phyloP scores from a whole-genome alignment of 768 basidiomycete species.

The Termitomyces sp. region DNA sequence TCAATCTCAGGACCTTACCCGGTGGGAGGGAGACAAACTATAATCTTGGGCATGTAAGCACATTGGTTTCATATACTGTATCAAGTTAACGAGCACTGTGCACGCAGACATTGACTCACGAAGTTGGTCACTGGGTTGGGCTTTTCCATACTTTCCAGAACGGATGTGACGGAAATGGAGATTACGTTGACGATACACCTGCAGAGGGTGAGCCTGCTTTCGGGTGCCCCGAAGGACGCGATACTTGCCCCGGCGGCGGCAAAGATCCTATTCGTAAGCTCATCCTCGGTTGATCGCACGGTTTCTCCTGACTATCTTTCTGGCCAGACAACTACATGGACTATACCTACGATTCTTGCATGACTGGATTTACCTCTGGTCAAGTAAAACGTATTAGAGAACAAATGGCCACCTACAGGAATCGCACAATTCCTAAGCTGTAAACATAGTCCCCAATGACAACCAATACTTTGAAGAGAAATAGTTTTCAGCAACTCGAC shows the following conservation, averaged over 20 bases:
- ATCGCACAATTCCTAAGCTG: not conserved
- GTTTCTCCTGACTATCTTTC: not conserved
- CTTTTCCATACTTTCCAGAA: constrained; percentile 58
- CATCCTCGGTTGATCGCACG: not conserved
- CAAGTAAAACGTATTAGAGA: constrained; percentile 33
- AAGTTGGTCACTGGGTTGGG: constrained; percentile 58
- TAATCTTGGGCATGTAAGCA: constrained; percentile 34
- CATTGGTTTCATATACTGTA: constrained; percentile 4
- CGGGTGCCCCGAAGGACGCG: constrained; percentile 33
- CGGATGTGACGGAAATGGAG: constrained; percentile 35
- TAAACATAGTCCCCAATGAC: too few species aligned
- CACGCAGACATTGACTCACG: constrained; percentile 43
- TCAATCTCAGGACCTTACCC: constrained; percentile 34
- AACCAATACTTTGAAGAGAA: not conserved
- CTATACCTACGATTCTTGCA: constrained; percentile 45
- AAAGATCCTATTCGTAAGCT: constrained; percentile 38
- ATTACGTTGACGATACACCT: constrained; percentile 42
- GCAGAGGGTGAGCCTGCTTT: constrained; percentile 36
- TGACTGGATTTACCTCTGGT: constrained; percentile 41
- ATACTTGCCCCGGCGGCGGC: constrained; percentile 33
- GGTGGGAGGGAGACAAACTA: constrained; percentile 36
- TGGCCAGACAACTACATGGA: constrained; percentile 47
- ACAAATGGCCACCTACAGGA: constrained; percentile 17
- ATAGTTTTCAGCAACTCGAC: not conserved
- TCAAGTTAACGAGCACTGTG: not conserved